Evolutionary conservation across 805 yeast species (phyloP).

Genomic region (Metschnikowia chrysomelidarum): DNA sequence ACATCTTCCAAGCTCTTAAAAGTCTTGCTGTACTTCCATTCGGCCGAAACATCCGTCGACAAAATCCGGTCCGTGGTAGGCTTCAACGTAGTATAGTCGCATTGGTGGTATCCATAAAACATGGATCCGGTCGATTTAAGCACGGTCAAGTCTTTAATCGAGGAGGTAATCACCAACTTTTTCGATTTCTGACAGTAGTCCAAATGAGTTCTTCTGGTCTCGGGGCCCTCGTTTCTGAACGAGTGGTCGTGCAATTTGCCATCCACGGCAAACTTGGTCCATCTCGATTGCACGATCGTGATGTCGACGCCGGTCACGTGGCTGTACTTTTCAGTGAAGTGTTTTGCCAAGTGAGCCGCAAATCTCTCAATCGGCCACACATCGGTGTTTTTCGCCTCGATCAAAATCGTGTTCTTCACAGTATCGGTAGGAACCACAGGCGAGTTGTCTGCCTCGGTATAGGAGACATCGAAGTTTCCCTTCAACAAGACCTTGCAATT

Average conservation of each 20-base stretch:
- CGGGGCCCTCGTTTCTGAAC: conserved; percentile 81
- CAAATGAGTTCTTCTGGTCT: conserved; percentile 61
- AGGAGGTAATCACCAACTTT: conserved; percentile 59
- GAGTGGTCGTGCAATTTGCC: conserved; percentile 83
- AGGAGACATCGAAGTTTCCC: conserved; percentile 78
- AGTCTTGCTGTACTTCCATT: conserved; percentile 63
- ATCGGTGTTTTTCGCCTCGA: conserved; percentile 78
- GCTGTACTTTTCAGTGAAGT: conserved; percentile 71
- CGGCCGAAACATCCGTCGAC: conserved; percentile 79
- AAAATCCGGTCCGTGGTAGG: conserved; percentile 84
- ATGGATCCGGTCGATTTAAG: conserved; percentile 89
- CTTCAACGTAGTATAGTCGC: conserved; percentile 84
- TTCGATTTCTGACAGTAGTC: conserved; percentile 48
- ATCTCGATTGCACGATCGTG: conserved; percentile 66
- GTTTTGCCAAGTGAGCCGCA: conserved; percentile 80
- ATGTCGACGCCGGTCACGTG: conserved; percentile 75
- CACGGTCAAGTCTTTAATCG: conserved; percentile 76
- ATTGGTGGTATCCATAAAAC: conserved; percentile 82
- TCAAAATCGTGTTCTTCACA: conserved; percentile 81
- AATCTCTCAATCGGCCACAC: conserved; percentile 91
- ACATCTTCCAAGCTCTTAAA: conserved; percentile 46
- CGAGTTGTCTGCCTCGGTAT: conserved; percentile 84
- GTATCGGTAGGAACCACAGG: conserved; percentile 95
- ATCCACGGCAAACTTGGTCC: conserved; percentile 74
- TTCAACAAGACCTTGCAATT: conserved; percentile 71